Conservation (phyloP, 768 basidiomycete species). For the Clavaria fumosa region DNA sequence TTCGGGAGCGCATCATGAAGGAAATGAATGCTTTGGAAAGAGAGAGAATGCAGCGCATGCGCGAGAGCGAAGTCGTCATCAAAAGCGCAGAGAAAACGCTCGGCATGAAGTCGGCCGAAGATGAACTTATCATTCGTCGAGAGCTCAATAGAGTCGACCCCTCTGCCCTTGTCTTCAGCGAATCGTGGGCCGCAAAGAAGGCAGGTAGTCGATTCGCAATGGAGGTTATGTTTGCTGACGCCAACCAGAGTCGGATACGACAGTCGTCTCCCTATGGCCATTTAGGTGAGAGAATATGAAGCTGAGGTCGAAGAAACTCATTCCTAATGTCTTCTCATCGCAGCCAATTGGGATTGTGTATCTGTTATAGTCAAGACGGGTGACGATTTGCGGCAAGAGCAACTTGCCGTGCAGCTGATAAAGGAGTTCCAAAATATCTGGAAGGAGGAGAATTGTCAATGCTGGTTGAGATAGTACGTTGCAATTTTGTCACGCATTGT, state of each 20-base stretch:
- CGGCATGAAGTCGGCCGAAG: constrained; percentile 59
- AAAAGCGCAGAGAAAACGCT: constrained; percentile 35
- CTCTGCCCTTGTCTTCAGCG: constrained; percentile 88
- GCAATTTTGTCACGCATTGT: constrained; percentile 1
- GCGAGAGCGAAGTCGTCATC: constrained; percentile 55
- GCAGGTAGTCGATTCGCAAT: constrained; percentile 19
- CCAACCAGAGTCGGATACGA: constrained; percentile 64
- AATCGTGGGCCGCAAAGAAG: constrained; percentile 92
- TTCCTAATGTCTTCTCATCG: constrained; percentile 2
- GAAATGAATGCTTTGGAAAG: constrained; percentile 97
- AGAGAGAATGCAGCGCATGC: constrained; percentile 91
- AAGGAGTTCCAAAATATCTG: constrained; percentile 88
- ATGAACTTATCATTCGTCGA: constrained; percentile 84
- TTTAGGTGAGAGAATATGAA: constrained; percentile 63
- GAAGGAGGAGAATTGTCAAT: constrained; percentile 83
- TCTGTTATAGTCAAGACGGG: constrained; percentile 99
- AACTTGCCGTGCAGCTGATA: constrained; percentile 90
- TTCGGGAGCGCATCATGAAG: constrained; percentile 91
- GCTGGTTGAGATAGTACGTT: constrained; percentile 85
- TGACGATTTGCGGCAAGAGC: constrained; percentile 91
- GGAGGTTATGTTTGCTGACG: neutral
- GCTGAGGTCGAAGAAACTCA: too few species aligned
- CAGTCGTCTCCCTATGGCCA: constrained; percentile 94
- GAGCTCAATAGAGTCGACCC: constrained; percentile 94
- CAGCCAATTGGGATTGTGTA: constrained; percentile 76